Conservation (phyloP, 2,329 filamentous ascomycete species). For the Neofusicoccum laricinum region DNA sequence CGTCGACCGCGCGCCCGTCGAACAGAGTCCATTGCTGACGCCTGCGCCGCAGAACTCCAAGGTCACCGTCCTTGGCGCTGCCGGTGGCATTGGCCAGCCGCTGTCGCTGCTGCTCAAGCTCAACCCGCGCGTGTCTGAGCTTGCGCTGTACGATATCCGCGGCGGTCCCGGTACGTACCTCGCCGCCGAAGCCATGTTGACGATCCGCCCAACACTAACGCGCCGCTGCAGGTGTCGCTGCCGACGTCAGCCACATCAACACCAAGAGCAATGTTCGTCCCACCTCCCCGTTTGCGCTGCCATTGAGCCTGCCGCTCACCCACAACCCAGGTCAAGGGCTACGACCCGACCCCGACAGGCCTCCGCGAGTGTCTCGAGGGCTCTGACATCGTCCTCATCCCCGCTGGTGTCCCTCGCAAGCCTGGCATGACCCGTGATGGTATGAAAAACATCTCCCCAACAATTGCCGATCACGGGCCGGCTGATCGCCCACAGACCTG, state of each 20-base stretch:
- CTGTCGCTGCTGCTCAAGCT: constrained; percentile 98
- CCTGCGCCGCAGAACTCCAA: constrained; percentile 72
- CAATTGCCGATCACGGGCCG: not conserved
- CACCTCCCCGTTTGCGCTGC: not conserved
- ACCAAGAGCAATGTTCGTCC: constrained; percentile 73
- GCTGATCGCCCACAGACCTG: constrained; percentile 59
- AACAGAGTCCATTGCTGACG: constrained; percentile 24
- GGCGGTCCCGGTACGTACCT: constrained; percentile 76
- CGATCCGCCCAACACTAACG: not conserved
- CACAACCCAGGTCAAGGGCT: constrained; percentile 69
- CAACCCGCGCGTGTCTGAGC: constrained; percentile 89
- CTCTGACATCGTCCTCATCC: constrained; percentile 93
- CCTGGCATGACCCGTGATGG: constrained; percentile 98
- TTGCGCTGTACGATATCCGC: constrained; percentile 97
- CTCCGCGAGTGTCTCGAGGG: constrained; percentile 78
- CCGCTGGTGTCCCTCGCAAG: constrained; percentile 97
- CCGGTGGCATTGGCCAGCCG: constrained; percentile 97
- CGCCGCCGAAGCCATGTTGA: not conserved
- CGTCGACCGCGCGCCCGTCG: constrained; percentile 18
- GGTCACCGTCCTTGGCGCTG: constrained; percentile 94
- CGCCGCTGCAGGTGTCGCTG: constrained; percentile 74
- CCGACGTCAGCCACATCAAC: constrained; percentile 98
- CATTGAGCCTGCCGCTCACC: constrained; percentile 9
- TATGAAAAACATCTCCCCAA: constrained; percentile 36
- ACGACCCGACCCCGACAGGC: constrained; percentile 72